Evolutionary conservation across 2,329 filamentous ascomycete species (phyloP), one percentile per base, ranked within the genome.

Genomic region (Aspergillus niger): DNA sequence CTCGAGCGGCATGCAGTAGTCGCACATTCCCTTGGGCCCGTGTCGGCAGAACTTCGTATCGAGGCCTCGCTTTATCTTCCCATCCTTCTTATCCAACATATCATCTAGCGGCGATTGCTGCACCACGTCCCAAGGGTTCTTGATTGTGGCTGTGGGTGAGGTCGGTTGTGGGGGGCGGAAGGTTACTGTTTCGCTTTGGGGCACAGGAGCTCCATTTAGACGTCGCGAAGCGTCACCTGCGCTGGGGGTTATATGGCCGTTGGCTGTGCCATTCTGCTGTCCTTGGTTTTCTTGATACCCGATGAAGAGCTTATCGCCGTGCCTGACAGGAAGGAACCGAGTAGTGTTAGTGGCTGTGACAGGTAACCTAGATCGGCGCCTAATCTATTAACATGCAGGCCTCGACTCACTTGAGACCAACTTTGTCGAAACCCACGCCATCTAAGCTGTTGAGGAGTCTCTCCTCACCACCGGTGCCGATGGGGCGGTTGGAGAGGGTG

Each of bases 11-110:
- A 96, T 96, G 80, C 95, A 99, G 79, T 97, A 96, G 79, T 99
- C 95, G 77, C 95, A 99, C 95, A 99, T 99, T 75, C 95, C 95
- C 79, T 97, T 98, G 55, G 90, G 89, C 1, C 94, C 94, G 75
- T 99, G 95, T 63, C 91, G 89, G 80, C 95, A 99, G 92, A 99
- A 95, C 74, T 91, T 91, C 60, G 79, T 75, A 74, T 96, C 91
- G 60, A 84, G 84, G 63, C 85, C 85, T 63, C 93, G 84, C 20
- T 86, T 81, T 55, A 97, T 97, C 80, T 97, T 99, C 67, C 95
- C 95, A 82, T 95, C 89, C 67, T 89, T 85, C 78, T 87, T 91
- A 77, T 99, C 95, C 72, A 99, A 80, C 58, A 85, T 82, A 73
- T 99, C 89, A 73, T 99, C 96, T 8, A 99, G 83, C 2, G 88